Base-by-base conservation (phyloP, 805 yeast genomes). In the Yarrowia hollandica region DNA sequence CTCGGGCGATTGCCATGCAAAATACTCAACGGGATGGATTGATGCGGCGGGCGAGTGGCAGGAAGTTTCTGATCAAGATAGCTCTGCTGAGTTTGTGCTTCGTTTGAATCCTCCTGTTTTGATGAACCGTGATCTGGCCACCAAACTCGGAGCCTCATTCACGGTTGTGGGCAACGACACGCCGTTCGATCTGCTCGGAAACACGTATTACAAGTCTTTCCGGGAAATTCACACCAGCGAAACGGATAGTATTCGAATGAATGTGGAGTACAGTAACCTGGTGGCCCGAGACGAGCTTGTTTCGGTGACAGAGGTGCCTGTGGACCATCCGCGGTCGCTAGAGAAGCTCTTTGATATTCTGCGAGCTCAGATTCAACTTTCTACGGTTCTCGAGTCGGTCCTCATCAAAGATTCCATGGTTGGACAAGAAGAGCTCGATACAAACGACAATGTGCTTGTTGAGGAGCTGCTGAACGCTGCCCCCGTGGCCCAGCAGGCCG, bases 51-150 rank as follows among this genome's bases (percentile, higher is more conserved):
- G 55, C 10, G 31, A 48, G 11, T 48, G 55, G 55, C 16, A 37
- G 10, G 59, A 57, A 2, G 50, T 41, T 10, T 50, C 57, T 1
- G 63, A 63, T 21, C 50, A 55, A 1, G 56, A 44, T 9, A 15
- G 67, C 4, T 56, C 67, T 0, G 71, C 74, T 0, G 71, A 70
- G 56, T 65, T 71, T 19, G 70, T 67, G 1, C 61, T 73, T 10
- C 46, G 62, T 15, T 68, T 74, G 6, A 70, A 65, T 31, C 76
- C 77, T 8, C 74, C 76, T 0, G 69, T 74, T 1, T 18, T 62
- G 4, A 38, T 71, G 12, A 64, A 69, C 33, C 60, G 44, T 3
- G 38, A 48, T 4, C n/a, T 60, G 25, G 67, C 67, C 6, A 37
- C 22, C 5, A 31, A 44, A 31, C 23, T 64, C 5, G 57, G 57